Evolutionary conservation across 306 rosid genomes (phyloP), one percentile per base, ranked within the genome.

Genomic region (Erythrophleum fordii): DNA sequence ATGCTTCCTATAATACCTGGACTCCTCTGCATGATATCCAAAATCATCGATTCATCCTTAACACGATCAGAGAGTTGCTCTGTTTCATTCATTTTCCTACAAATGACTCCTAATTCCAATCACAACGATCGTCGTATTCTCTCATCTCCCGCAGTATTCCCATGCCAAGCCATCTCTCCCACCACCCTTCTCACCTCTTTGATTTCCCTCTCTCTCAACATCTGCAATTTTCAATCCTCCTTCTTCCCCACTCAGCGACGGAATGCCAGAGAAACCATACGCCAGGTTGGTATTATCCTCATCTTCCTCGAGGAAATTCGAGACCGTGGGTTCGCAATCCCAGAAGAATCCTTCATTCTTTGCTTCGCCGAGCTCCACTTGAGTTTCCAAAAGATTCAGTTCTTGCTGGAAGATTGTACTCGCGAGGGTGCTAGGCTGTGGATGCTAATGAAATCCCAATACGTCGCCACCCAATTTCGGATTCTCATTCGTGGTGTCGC

Each of bases 131-230:
- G 95, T 37, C 89, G 87, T 83, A 79, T 81, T 51, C 81, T 91
- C 1, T 72, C 79, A 3, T 81, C 84, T 35, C 93, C 91, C 52
- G 92, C 93, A 6, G 93, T 93, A 18, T 87, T 52, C 26, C 95
- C 98, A 0, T 93, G 93, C 69, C 75, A 55, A 39, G 76, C 58
- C 0, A 56, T 86, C 11, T 87, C 90, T 46, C 73, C 78, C 8
- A 22, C 69, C 23, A 85, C 87, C 25, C 92, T 93, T 58, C 72
- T 91, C 3, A 3, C 76, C 5, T 88, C 93, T 2, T 29, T 90
- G 6, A 77, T 85, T 60, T 56, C 85, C 11, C 89, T 90, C 55
- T 78, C 89, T 13, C 84, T 65, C 20, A 25, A 34, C 39, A 89
- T 91, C 72, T 86, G 83, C 82, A 75, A 35, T 48, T 81, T 77